These are phyloP conservation scores for Cercospora sp. DNA, from an alignment of 2,329 filamentous ascomycete genomes.

Conservation along the genomic window DNA sequence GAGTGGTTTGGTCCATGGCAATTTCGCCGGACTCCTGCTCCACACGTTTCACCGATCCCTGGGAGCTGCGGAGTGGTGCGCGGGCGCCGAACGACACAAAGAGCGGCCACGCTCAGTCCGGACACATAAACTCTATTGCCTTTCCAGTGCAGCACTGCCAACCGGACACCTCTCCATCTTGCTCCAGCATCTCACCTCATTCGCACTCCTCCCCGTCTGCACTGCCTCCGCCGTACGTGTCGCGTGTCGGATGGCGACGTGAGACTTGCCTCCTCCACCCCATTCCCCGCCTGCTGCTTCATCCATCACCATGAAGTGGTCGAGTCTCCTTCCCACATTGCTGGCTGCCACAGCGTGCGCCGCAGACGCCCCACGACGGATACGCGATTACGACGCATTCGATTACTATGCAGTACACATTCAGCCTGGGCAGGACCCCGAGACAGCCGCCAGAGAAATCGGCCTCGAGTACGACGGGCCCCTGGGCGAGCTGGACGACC, in stretches of 20 bases:
- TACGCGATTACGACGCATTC: conserved; percentile 63
- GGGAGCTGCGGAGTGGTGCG: not conserved
- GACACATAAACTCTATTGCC: not conserved
- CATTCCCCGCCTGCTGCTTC: not conserved
- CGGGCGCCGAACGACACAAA: conserved; percentile 1
- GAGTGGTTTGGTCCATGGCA: not conserved
- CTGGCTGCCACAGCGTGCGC: conserved; percentile 14
- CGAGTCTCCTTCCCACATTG: conserved; percentile 14
- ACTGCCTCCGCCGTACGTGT: not conserved
- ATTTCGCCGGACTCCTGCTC: not conserved
- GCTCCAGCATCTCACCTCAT: not conserved
- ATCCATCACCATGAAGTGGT: conserved; percentile 13
- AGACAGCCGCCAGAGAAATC: conserved; percentile 68
- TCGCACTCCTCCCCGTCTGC: not conserved
- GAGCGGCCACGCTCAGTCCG: not conserved
- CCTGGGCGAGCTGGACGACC: conserved; percentile 73
- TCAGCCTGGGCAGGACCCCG: conserved; percentile 63
- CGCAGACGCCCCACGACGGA: conserved; percentile 13
- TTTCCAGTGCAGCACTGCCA: not conserved
- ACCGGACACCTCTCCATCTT: not conserved
- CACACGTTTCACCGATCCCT: conserved; percentile 1
- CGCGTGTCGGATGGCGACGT: not conserved
- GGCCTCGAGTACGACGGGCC: conserved; percentile 79
- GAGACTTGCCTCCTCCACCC: not conserved
- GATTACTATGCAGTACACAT: conserved; percentile 95